These are phyloP conservation scores for Ustilago trichophora DNA, from an alignment of 1,284 basidiomycete genomes.

Conservation along the genomic window DNA sequence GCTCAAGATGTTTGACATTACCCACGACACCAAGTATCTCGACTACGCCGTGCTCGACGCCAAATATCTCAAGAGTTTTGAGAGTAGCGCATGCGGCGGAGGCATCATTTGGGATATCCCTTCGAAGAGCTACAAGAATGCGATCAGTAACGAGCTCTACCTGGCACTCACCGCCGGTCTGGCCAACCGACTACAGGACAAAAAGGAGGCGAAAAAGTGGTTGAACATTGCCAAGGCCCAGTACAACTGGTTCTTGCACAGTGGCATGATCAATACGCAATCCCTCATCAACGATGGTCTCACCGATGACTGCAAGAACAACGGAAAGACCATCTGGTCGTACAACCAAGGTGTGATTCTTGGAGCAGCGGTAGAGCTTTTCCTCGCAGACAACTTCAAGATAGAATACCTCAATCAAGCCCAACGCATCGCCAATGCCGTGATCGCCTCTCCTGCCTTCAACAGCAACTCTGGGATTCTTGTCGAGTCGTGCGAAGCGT, in stretches of 20 bases:
- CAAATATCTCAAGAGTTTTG: slow-evolving; percentile 15
- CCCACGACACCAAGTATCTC: slow-evolving; percentile 10
- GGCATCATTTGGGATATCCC: slow-evolving; percentile 22
- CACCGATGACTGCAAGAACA: slow-evolving; percentile 13
- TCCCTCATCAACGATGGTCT: slow-evolving; percentile 21
- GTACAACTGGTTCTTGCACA: slow-evolving; percentile 12
- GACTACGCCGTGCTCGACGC: slow-evolving; percentile 12
- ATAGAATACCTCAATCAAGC: background rate
- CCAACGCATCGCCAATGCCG: slow-evolving; percentile 5
- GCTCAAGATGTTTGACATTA: slow-evolving; percentile 19
- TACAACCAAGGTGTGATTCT: slow-evolving; percentile 14
- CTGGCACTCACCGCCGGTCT: slow-evolving; percentile 18
- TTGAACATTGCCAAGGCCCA: slow-evolving; percentile 4
- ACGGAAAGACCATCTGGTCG: slow-evolving; percentile 4
- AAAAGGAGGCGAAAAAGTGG: slow-evolving; percentile 1
- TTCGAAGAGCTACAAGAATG: slow-evolving; percentile 13
- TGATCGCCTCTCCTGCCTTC: background rate
- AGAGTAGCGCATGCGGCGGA: slow-evolving; percentile 6
- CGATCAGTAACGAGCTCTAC: slow-evolving; percentile 21
- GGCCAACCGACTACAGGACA: slow-evolving; percentile 6
- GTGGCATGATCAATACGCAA: slow-evolving; percentile 16
- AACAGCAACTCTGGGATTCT: slow-evolving; percentile 1
- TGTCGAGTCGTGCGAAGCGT: slow-evolving; percentile 6
- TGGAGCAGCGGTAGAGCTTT: slow-evolving; percentile 3
- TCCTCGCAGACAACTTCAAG: slow-evolving; percentile 2